Evolutionary conservation across 2,329 filamentous ascomycete genomes (phyloP), one percentile per base, ranked within the genome.

Genomic region (Cryoendolithus antarcticus): DNA sequence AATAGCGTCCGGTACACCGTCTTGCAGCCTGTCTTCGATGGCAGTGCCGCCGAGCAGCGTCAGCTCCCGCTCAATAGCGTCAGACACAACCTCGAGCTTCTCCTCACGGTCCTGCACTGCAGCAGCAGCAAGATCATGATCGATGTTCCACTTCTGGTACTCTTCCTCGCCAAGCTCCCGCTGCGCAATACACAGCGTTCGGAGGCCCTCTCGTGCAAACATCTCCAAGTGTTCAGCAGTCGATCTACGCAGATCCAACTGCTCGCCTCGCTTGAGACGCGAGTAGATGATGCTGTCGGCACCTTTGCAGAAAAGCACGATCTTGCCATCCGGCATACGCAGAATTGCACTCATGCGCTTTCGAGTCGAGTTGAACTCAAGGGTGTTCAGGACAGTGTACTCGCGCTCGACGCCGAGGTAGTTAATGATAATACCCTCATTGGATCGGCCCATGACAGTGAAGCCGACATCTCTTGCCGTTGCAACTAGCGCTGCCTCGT

Each of bases 311-410:
- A 93, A 93, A 1, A 98, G 71, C 39, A 91, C 71, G 45, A 98
- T 95, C 42, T 73, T 80, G 31, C 83, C 82, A 59, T 96, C 77
- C 0, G 91, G 89, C 86, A 96, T 94, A 42, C 83, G 76, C 37
- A 98, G 79, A 49, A 98, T 95, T 2, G 88, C 85, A 62, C 88
- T 96, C 91, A 98, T 98, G 49, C 91, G 77, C 66, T 98, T 98
- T 54, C 91, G 76, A 32, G 82, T 86, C 0, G 89, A 96, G 60
- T 96, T 96, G 69, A 98, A 98, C 58, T 98, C 91, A 30, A 98
- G 80, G 1, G 83, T 94, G 62, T 94, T 96, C 35, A 98, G 73
- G 27, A 98, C 81, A 10, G 78, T 80, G 58, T 91, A 98, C 45
- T 81, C 77, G 34, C 77, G 74, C 50, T 96, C 86, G 52, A 86